phyloP scores from a whole-genome alignment of 441 rosid genomes.

The Adansonia grandidieri region DNA sequence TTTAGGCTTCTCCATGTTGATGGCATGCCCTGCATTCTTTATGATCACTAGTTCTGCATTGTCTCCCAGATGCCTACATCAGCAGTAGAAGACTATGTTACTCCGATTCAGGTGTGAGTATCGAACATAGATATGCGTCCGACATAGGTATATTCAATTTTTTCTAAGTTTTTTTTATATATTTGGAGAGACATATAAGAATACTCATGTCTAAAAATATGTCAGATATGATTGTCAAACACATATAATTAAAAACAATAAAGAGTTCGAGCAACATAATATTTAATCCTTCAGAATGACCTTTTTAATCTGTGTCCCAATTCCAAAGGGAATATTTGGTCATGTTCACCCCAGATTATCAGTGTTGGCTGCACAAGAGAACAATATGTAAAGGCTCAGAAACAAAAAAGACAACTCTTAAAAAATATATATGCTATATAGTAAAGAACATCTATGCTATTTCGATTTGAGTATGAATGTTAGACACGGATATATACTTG shows the following conservation, averaged over 20 bases:
- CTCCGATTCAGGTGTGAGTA: background rate
- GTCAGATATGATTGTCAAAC: background rate
- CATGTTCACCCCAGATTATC: conserved; percentile 72
- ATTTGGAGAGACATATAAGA: too few relatives aligned
- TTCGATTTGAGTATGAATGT: too few relatives aligned
- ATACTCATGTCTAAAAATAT: too few relatives aligned
- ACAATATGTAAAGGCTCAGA: background rate
- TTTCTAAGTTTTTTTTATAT: too few relatives aligned
- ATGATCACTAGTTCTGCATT: conserved; percentile 59
- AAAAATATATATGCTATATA: background rate
- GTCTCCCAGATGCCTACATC: conserved; percentile 67
- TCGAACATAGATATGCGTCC: too few relatives aligned
- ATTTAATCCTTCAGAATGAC: conserved; percentile 31
- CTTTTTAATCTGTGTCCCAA: conserved; percentile 68
- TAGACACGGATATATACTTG: too few relatives aligned
- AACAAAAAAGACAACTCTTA: background rate
- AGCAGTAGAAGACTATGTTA: background rate
- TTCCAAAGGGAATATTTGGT: conserved; percentile 70
- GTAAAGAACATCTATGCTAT: background rate
- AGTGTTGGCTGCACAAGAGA: conserved; percentile 57
- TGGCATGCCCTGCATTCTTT: conserved; percentile 76
- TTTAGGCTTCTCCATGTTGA: conserved; percentile 65
- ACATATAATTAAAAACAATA: background rate
- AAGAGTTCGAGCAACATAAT: background rate
- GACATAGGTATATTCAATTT: too few relatives aligned